Evolutionary conservation across 768 basidiomycete species (phyloP).

Genomic region (Collybiopsis confluens): DNA sequence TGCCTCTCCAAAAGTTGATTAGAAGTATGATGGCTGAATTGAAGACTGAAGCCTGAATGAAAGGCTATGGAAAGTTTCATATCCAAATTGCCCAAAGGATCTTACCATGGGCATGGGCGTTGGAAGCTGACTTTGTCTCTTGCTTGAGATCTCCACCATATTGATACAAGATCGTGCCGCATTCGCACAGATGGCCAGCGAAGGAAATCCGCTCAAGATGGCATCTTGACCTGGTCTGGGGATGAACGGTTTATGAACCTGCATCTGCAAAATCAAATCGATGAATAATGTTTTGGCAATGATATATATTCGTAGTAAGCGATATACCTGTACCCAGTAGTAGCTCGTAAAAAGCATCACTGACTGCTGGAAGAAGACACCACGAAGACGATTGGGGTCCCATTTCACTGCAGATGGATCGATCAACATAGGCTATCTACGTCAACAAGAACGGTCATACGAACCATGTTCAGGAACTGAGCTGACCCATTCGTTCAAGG

Average conservation of each 20-base stretch:
- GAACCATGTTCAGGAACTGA: constrained; percentile 37
- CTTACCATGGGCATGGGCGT: constrained; percentile 3
- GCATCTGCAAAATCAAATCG: constrained; percentile 34
- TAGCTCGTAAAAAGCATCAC: constrained; percentile 42
- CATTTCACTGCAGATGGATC: constrained; percentile 31
- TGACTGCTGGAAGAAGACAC: constrained; percentile 40
- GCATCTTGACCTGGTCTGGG: constrained; percentile 10
- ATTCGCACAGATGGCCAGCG: constrained; percentile 33
- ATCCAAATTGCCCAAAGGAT: not conserved
- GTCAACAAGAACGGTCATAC: constrained; percentile 1
- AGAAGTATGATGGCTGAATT: constrained; percentile 42
- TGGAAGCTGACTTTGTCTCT: constrained; percentile 15
- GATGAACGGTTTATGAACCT: constrained; percentile 22
- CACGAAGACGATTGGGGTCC: constrained; percentile 36
- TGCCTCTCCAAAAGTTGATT: constrained; percentile 44
- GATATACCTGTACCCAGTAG: constrained; percentile 36
- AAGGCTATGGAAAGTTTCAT: not conserved
- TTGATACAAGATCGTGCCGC: constrained; percentile 47
- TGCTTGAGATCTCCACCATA: constrained; percentile 35
- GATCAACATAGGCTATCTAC: constrained; percentile 16
- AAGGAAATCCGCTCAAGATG: constrained; percentile 47
- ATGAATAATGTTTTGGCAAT: no score
- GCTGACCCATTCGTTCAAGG: constrained; percentile 56
- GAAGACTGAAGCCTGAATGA: constrained; percentile 25
- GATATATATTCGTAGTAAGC: not conserved